These are phyloP conservation scores for Fusarium sp. DNA, from an alignment of 2,329 filamentous ascomycete genomes.

Conservation along the genomic window DNA sequence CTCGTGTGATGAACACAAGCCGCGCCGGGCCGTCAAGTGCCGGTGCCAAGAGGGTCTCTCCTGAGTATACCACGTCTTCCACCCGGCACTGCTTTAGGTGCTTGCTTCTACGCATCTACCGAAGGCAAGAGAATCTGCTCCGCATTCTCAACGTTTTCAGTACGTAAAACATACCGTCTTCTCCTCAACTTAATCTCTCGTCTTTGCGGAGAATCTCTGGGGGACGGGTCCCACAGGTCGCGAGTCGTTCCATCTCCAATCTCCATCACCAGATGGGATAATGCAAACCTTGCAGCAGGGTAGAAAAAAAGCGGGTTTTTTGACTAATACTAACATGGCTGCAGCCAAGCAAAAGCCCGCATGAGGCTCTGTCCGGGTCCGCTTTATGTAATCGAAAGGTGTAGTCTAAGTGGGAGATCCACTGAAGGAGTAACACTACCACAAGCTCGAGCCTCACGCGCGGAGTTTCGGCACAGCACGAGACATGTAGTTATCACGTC, in stretches of 20 bases:
- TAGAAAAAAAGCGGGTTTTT: conserved; percentile 17
- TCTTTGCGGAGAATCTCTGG: conserved; percentile 42
- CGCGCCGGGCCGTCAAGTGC: too few species aligned
- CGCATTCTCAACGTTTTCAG: conserved; percentile 32
- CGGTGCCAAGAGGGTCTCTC: too few species aligned
- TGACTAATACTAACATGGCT: conserved; percentile 41
- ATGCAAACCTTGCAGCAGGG: too few species aligned
- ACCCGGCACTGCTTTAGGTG: too few species aligned
- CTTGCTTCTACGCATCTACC: background rate
- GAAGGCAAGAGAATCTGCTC: conserved; percentile 12
- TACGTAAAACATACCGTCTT: conserved; percentile 35
- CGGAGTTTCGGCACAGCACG: conserved; percentile 37
- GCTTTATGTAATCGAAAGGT: conserved; percentile 41
- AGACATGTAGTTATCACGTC: conserved; percentile 7
- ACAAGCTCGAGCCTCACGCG: conserved; percentile 35
- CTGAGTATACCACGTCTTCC: too few species aligned
- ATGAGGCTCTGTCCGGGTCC: conserved; percentile 35
- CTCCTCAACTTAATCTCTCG: conserved; percentile 44
- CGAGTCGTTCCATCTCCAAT: conserved; percentile 19
- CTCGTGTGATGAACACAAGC: conserved; percentile 23
- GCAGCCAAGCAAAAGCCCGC: conserved; percentile 38
- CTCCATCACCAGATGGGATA: too few species aligned
- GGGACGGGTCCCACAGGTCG: conserved; percentile 11
- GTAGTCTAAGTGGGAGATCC: conserved; percentile 20
- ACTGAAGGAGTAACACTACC: conserved; percentile 15